A percentile compares a stretch with the other conserved stretches of the same genome.
phyloP scores from a whole-genome alignment of 2,329 filamentous ascomycete species.

The Microsporum canis region DNA sequence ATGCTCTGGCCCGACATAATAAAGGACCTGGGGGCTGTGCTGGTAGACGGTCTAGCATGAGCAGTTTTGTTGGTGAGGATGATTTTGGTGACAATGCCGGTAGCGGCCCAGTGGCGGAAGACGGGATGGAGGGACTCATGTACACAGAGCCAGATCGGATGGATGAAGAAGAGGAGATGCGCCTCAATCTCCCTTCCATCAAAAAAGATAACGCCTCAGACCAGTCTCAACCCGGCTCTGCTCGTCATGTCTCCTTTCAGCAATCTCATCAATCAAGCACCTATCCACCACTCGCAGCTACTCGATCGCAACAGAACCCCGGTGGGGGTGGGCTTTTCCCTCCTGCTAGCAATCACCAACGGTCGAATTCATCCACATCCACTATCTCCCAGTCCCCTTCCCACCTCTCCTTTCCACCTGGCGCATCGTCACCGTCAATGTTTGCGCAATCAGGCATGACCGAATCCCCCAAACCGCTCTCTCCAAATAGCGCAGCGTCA shows the following conservation, averaged over 20 bases:
- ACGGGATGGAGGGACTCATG: conserved; percentile 53
- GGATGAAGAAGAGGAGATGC: conserved; percentile 40
- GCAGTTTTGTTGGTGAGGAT: conserved; percentile 68
- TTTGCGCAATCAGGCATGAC: conserved; percentile 66
- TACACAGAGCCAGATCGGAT: conserved; percentile 44
- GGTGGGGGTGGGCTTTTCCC: conserved; percentile 46
- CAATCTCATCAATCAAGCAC: conserved; percentile 54
- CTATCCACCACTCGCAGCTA: conserved; percentile 59
- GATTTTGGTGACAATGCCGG: conserved; percentile 45
- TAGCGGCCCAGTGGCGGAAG: conserved; percentile 30
- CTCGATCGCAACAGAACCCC: conserved; percentile 33
- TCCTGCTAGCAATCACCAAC: conserved; percentile 47
- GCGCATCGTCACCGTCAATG: conserved; percentile 43
- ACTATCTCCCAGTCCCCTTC: conserved; percentile 36
- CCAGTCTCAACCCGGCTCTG: conserved; percentile 11
- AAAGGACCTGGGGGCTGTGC: conserved; percentile 95
- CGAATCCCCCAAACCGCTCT: conserved; percentile 74
- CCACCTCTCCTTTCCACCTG: conserved; percentile 30
- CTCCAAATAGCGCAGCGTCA: conserved; percentile 33
- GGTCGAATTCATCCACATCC: conserved; percentile 46
- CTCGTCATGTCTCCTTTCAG: conserved; percentile 40
- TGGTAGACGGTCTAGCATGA: conserved; percentile 75
- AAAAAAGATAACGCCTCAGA: conserved; percentile 52
- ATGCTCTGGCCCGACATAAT: conserved; percentile 86
- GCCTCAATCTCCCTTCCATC: conserved; percentile 53